phyloP scores from a whole-genome alignment of 192 early-diverging fungal species.

The Mortierella claussenii region DNA sequence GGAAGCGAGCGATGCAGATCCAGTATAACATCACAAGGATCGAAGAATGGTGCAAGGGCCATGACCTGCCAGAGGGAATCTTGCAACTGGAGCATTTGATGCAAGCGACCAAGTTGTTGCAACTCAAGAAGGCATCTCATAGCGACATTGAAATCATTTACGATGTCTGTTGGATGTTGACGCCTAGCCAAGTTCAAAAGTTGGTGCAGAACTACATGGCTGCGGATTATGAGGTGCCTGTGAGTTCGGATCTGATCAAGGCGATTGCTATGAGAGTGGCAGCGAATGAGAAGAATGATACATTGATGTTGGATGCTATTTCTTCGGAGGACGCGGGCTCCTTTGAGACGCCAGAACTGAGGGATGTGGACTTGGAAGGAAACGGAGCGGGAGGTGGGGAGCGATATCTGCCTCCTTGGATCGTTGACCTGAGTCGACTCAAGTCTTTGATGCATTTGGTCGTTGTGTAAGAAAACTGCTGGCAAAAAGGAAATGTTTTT shows the following conservation, averaged over 20 bases:
- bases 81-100: constrained; percentile 94
- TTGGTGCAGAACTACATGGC: constrained; percentile 94
- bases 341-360: constrained; percentile 65
- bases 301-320: constrained; percentile 87
- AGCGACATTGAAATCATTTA: constrained; percentile 97
- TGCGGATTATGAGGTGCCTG: constrained; percentile 93
- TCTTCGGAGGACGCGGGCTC: constrained; percentile 68
- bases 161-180: constrained; percentile 97
- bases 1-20: constrained; percentile 99
- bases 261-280: constrained; percentile 87
- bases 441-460: constrained; percentile 51
- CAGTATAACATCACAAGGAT: constrained; percentile 98
- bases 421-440: constrained; percentile 46
- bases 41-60: constrained; percentile 99
- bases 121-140: constrained; percentile 88
- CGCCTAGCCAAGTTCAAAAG: constrained; percentile 98
- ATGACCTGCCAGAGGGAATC: constrained; percentile 89
- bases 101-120: constrained; percentile 97
- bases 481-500: background rate
- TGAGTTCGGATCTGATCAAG: constrained; percentile 89
- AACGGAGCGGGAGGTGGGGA: too few relatives aligned
- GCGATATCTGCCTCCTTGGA: constrained; percentile 60
- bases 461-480: constrained; percentile 20
- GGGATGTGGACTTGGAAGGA: constrained; percentile 49
- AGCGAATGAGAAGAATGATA: constrained; percentile 90